Evolutionary conservation across 805 yeast genomes (phyloP).

Genomic region (Lipomyces spencermartinsiae): DNA sequence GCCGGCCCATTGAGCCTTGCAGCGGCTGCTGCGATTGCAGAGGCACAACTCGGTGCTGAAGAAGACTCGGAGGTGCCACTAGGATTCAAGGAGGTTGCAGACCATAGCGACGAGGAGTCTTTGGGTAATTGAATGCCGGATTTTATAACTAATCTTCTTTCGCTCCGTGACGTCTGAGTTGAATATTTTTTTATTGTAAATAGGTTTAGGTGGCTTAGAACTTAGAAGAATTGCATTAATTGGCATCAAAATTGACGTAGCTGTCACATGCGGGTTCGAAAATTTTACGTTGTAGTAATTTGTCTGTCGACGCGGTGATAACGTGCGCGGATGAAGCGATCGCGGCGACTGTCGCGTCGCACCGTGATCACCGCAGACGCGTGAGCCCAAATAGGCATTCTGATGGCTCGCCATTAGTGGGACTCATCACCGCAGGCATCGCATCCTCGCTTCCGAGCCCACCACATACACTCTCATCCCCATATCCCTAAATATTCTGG

Average conservation of each 20-base stretch:
- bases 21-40: constrained; percentile 4
- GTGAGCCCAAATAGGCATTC: constrained; percentile 25
- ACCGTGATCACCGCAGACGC: constrained; percentile 10
- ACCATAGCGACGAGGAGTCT: neutral
- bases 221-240: too few relatives aligned
- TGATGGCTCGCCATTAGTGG: neutral
- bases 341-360: neutral
- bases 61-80: constrained; percentile 4
- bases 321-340: too few relatives aligned
- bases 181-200: too few relatives aligned
- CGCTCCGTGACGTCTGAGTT: neutral
- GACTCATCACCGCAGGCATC: constrained; percentile 4
- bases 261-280: too few relatives aligned
- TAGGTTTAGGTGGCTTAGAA: too few relatives aligned
- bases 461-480: neutral
- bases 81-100: neutral
- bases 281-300: too few relatives aligned
- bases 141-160: too few relatives aligned
- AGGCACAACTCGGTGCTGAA: constrained; percentile 10
- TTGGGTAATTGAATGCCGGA: neutral
- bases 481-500: neutral
- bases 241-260: too few relatives aligned
- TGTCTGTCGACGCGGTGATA: too few relatives aligned
- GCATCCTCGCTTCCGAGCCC: neutral
- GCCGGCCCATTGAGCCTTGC: neutral